Evolutionary conservation across 2,329 filamentous ascomycete species (phyloP), one percentile per base, ranked within the genome.

Genomic region (Epichloe typhina): DNA sequence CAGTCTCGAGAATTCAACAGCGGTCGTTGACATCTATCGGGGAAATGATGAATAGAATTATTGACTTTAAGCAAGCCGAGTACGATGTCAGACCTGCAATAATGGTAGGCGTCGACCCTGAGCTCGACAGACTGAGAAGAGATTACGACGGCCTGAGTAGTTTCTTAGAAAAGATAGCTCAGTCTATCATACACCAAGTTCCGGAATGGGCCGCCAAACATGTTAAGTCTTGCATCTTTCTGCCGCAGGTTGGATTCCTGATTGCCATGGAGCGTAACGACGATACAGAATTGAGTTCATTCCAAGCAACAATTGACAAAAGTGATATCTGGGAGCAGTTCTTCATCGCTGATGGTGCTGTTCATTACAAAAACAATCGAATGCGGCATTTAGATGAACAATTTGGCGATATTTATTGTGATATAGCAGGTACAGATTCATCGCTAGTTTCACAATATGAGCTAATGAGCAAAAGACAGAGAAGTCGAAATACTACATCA

Each of bases 201-300:
- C 84, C 89, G 1, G 72, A 76, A 53, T 75, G 75, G 72, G 72
- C 73, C 17, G 64, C 64, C 26, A 62, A 67, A 31, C 72, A 77
- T 53, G 67, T 83, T 13, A 72, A 75, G 36, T 90, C 90, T 50
- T 94, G 94, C 55, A 84, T 93, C 17, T 95, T 93, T 63, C 85
- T 95, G 54, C 91, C 90, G 0, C 89, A 95, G 60, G 79, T 96
- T 38, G 93, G 93, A 0, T 98, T 96, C 62, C 76, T 96, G 38
- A 86, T 89, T 2, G 82, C 84, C 0, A 82, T 95, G 15, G 78
- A 88, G 57, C 52, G 54, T 9, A 59, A 65, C 43, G 54, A 60
- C 13, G 64, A 71, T 1, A 80, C 76, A 2, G 79, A 80, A 0
- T 69, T 73, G 45, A 76, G 79, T 0, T 69, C 77, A 11, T 90